phyloP scores from a whole-genome alignment of 768 basidiomycete genomes.

The Podaxis carcinomalis region DNA sequence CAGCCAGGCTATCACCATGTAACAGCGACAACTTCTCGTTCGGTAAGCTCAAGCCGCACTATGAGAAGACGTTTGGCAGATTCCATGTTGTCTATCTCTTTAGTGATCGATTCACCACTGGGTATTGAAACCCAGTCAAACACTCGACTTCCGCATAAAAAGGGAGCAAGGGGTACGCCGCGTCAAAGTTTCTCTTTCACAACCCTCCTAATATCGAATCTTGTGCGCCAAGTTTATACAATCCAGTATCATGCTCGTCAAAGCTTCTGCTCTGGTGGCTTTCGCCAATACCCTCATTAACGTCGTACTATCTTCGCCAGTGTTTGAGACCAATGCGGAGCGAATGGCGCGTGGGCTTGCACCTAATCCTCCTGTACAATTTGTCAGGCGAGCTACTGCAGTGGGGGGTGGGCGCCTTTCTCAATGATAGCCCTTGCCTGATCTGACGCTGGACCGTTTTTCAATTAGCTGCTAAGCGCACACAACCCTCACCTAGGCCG shows the following conservation, averaged over 20 bases:
- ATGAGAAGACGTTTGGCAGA: not conserved
- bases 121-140: not conserved
- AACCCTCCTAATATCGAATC: not conserved
- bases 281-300: constrained; percentile 18
- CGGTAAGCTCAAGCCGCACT: not conserved
- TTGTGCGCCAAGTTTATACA: constrained; percentile 3
- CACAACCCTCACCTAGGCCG: constrained; percentile 3
- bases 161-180: not conserved
- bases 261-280: constrained; percentile 19
- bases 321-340: constrained; percentile 35
- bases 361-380: constrained; percentile 24
- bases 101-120: not conserved
- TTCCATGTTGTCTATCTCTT: not conserved
- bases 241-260: constrained; percentile 16
- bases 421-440: not conserved
- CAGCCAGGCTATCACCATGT: not conserved
- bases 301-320: constrained; percentile 17
- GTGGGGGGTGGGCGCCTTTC: not conserved
- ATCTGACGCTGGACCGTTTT: not conserved
- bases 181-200: not conserved
- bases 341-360: constrained; percentile 43
- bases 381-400: constrained; percentile 13
- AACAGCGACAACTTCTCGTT: not conserved
- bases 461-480: not conserved
- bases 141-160: not conserved